These are phyloP conservation scores for Aspergillus biplanus DNA, from an alignment of 495 filamentous ascomycete species.

Conservation along the genomic window DNA sequence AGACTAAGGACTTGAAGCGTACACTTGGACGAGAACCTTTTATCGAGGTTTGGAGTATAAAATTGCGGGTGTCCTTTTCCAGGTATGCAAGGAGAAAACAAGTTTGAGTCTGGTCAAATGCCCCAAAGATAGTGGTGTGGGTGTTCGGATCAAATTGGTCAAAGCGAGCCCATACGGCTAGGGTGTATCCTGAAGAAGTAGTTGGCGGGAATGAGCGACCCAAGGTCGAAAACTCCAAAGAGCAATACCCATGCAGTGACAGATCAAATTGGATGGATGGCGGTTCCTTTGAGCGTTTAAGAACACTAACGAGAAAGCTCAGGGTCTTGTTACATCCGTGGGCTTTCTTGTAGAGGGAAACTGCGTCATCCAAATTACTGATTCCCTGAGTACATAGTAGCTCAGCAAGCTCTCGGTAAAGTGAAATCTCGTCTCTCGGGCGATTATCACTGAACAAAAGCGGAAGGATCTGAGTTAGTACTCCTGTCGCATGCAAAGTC, in stretches of 20 bases:
- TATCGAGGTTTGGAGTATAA: constrained; percentile 95
- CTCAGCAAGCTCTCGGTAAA: constrained; percentile 56
- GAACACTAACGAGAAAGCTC: constrained; percentile 72
- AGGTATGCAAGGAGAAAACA: constrained; percentile 95
- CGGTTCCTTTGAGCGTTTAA: constrained; percentile 73
- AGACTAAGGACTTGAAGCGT: constrained; percentile 81
- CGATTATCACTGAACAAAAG: constrained; percentile 59
- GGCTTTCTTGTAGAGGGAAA: constrained; percentile 71
- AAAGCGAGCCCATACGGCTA: constrained; percentile 84
- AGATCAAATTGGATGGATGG: constrained; percentile 94
- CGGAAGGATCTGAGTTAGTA: constrained; percentile 73
- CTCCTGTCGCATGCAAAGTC: constrained; percentile 75
- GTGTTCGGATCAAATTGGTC: constrained; percentile 81
- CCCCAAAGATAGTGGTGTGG: constrained; percentile 95
- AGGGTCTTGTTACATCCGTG: constrained; percentile 62
- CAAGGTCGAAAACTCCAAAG: constrained; percentile 82
- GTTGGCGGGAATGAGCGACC: constrained; percentile 80
- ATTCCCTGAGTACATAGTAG: constrained; percentile 60
- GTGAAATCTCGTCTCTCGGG: constrained; percentile 54
- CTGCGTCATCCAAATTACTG: constrained; percentile 75
- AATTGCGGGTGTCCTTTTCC: constrained; percentile 91
- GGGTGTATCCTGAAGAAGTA: constrained; percentile 80
- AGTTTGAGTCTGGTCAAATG: constrained; percentile 88
- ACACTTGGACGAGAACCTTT: constrained; percentile 85
- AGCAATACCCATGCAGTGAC: constrained; percentile 82